A percentile compares a stretch with the other conserved stretches of the same genome.
Evolutionary conservation across 257 asterid species (phyloP).

Genomic region (Nicotiana obtusifolia): DNA sequence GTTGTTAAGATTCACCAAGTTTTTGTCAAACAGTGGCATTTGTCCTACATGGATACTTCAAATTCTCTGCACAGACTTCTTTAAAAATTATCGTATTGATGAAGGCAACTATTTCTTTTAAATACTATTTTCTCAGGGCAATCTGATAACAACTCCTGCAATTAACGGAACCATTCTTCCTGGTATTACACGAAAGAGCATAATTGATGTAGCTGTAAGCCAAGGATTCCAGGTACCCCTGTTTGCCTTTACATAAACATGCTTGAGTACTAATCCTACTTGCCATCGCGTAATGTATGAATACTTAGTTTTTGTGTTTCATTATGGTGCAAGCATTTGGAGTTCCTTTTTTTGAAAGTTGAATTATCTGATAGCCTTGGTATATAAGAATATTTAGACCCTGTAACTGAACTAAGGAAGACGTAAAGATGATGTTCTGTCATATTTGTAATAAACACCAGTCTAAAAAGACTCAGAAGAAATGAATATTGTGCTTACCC

Average conservation of each 20-base stretch:
- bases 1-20: no score
- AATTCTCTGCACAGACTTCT: no score
- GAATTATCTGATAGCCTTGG: not conserved
- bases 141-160: conserved; percentile 40
- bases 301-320: not conserved
- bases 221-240: conserved; percentile 39
- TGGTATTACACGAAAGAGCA: conserved; percentile 46
- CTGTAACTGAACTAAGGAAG: not conserved
- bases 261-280: not conserved
- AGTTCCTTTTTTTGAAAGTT: not conserved
- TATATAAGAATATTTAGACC: no score
- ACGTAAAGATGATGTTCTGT: not conserved
- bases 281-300: not conserved
- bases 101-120: not conserved
- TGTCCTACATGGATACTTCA: no score
- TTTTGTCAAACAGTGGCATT: no score
- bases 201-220: conserved; percentile 39
- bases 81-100: not conserved
- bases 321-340: not conserved
- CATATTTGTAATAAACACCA: not conserved
- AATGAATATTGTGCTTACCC: not conserved
- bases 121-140: conserved; percentile 25
- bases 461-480: not conserved
- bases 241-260: not conserved
- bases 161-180: conserved; percentile 47